phyloP scores from a whole-genome alignment of 2,329 filamentous ascomycete species.

The Aspergillus hiratsukae region DNA sequence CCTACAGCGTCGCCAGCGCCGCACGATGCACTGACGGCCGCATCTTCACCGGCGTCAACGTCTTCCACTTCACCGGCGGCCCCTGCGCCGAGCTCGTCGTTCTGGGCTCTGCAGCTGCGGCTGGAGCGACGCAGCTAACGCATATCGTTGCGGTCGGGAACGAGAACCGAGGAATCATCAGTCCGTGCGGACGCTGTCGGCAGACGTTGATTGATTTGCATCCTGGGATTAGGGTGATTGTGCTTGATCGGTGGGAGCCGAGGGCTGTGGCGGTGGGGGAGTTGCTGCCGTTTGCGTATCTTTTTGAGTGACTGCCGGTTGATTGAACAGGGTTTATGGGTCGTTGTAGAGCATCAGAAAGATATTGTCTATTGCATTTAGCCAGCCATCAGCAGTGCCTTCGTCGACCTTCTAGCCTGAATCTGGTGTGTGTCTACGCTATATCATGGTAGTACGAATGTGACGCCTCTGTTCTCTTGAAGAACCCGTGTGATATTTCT shows the following conservation, averaged over 20 bases:
- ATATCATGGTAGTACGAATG: no score
- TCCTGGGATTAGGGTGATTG: conserved; percentile 21
- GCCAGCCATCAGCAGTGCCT: no score
- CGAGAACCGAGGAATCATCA: conserved; percentile 18
- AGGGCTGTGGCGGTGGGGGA: neutral
- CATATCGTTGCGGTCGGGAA: conserved; percentile 24
- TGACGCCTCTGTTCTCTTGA: no score
- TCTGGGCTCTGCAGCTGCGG: conserved; percentile 22
- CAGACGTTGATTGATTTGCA: conserved; percentile 24
- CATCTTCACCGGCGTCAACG: conserved; percentile 24
- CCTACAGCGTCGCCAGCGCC: conserved; percentile 20
- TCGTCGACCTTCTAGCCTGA: no score
- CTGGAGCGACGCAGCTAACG: conserved; percentile 16
- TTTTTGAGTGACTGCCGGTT: neutral
- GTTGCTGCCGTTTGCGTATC: conserved; percentile 10
- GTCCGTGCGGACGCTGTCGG: conserved; percentile 25
- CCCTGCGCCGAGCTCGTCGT: conserved; percentile 28
- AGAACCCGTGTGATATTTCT: no score
- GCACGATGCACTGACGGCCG: conserved; percentile 15
- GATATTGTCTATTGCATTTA: no score
- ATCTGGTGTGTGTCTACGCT: no score
- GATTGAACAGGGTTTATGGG: no score
- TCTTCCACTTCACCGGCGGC: conserved; percentile 25
- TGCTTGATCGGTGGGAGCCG: conserved; percentile 1
- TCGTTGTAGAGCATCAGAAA: no score